A percentile compares a stretch with the other conserved stretches of the same genome.
Evolutionary conservation across 495 filamentous ascomycete genomes (phyloP).

Genomic region (Hypoxylon trugodes): DNA sequence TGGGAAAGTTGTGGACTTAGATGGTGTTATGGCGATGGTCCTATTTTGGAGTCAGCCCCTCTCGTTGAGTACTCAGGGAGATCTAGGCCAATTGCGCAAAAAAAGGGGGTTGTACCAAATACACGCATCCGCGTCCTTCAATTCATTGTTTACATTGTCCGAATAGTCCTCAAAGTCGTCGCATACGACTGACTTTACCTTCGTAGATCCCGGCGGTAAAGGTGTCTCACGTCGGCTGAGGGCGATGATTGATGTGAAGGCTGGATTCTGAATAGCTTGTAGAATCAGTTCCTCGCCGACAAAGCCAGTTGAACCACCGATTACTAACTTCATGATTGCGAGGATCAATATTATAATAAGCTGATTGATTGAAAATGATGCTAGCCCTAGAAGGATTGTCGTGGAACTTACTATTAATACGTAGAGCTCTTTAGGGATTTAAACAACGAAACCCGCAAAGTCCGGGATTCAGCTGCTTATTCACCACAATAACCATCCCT

Average conservation of each 20-base stretch:
- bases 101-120: conserved; percentile 54
- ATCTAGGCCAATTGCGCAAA: background rate
- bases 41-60: conserved; percentile 28
- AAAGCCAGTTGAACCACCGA: conserved; percentile 57
- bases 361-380: too few relatives aligned
- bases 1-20: conserved; percentile 41
- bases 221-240: conserved; percentile 46
- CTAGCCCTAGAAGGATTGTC: too few relatives aligned
- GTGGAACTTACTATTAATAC: too few relatives aligned
- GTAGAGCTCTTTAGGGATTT: too few relatives aligned
- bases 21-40: conserved; percentile 56
- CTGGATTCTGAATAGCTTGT: conserved; percentile 41
- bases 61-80: background rate
- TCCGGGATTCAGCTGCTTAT: too few relatives aligned
- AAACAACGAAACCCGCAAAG: too few relatives aligned
- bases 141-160: conserved; percentile 49
- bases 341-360: too few relatives aligned
- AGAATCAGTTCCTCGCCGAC: conserved; percentile 43
- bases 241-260: conserved; percentile 54
- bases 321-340: conserved; percentile 62
- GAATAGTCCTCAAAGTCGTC: conserved; percentile 56
- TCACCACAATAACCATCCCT: too few relatives aligned
- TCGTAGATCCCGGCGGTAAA: conserved; percentile 26
- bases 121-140: conserved; percentile 59
- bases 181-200: conserved; percentile 52